Evolutionary conservation across 1,284 basidiomycete genomes (phyloP).

Genomic region (Cutaneotrichosporon cavernicola): DNA sequence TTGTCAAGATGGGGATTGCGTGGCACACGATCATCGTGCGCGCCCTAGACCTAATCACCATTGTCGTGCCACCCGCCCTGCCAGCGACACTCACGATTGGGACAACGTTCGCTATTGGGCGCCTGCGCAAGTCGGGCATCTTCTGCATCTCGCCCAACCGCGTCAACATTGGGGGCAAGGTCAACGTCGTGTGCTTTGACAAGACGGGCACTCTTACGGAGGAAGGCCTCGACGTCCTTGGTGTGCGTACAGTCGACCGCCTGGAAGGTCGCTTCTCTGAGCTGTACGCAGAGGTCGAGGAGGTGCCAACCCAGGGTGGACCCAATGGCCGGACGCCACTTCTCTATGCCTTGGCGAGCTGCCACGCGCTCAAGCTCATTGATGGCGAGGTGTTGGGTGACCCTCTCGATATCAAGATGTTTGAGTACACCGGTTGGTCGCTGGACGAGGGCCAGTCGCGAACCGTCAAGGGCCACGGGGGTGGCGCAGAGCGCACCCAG

Average conservation of each 20-base stretch:
- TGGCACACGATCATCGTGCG: slow-evolving; percentile 91
- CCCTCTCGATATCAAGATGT: slow-evolving; percentile 96
- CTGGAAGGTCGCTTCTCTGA: slow-evolving; percentile 78
- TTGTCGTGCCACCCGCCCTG: slow-evolving; percentile 95
- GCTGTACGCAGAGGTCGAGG: slow-evolving; percentile 79
- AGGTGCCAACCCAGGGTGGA: slow-evolving; percentile 69
- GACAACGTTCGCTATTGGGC: slow-evolving; percentile 89
- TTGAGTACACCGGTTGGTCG: slow-evolving; percentile 93
- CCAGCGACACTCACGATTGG: slow-evolving; percentile 98
- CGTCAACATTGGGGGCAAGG: slow-evolving; percentile 93
- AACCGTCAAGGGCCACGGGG: slow-evolving; percentile 59
- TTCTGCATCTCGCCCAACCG: slow-evolving; percentile 97
- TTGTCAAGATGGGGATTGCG: slow-evolving; percentile 79
- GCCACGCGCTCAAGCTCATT: slow-evolving; percentile 92
- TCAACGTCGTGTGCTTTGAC: slow-evolving; percentile 99
- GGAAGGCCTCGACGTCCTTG: slow-evolving; percentile 95
- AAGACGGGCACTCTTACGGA: slow-evolving; percentile 99
- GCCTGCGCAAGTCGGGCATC: slow-evolving; percentile 83
- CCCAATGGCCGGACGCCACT: slow-evolving; percentile 70
- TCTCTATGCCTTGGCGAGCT: slow-evolving; percentile 89
- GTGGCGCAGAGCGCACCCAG: slow-evolving; percentile 66
- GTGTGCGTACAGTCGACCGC: slow-evolving; percentile 78
- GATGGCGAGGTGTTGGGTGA: slow-evolving; percentile 89
- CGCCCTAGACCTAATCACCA: slow-evolving; percentile 94
- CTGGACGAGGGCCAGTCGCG: slow-evolving; percentile 81